Percentiles rank a stretch among this genome's conserved stretches.
phyloP scores from a whole-genome alignment of 75 land plant genomes.

The Picea sitchensis region DNA sequence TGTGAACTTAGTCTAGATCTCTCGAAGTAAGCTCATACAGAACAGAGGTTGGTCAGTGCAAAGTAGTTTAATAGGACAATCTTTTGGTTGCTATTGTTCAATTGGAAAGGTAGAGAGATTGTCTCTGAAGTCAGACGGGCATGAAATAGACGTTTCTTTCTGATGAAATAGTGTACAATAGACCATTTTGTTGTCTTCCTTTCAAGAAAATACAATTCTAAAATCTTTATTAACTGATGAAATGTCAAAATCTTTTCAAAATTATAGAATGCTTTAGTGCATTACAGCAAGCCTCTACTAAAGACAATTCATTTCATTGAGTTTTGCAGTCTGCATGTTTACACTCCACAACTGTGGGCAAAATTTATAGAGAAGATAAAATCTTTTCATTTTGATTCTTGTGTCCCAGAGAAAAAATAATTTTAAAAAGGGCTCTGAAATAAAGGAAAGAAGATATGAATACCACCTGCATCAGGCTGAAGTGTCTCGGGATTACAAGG shows the following conservation, averaged over 20 bases:
- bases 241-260: background rate
- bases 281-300: background rate
- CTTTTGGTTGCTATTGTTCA: no score
- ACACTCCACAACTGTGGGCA: background rate
- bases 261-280: background rate
- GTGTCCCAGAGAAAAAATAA: background rate
- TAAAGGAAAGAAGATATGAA: slow-evolving; percentile 9
- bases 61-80: no score
- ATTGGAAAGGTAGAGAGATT: no score
- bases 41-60: no score
- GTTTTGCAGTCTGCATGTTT: background rate
- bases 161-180: no score
- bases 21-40: no score
- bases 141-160: no score
- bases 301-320: background rate
- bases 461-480: slow-evolving; percentile 97
- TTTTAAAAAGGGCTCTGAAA: background rate
- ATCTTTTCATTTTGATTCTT: background rate
- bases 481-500: slow-evolving; percentile 74
- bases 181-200: no score
- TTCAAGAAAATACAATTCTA: background rate
- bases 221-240: background rate
- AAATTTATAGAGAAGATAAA: background rate
- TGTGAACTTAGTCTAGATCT: no score
- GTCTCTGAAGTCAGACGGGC: no score